Base-by-base conservation (phyloP, 2,329 filamentous ascomycete species). In the Ophiostoma montium region DNA sequence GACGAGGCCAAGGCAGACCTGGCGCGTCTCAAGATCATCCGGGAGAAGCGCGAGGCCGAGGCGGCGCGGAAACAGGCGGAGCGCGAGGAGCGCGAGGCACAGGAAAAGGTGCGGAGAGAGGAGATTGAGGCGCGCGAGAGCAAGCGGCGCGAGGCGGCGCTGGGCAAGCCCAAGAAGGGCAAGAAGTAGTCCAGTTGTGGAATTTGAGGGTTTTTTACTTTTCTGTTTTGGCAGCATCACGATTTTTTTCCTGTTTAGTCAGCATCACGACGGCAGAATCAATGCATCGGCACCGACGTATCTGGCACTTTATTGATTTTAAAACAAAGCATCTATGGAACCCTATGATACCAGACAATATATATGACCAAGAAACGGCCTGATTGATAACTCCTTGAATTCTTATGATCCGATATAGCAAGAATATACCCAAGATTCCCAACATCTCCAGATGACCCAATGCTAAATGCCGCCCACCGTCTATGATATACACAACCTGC, bases 1-100 rank as follows among this genome's bases (percentile, higher is more conserved):
- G 92, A 98, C 53, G 86, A 95, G 72, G 89, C 90, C 44, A 84
- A 86, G 63, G 82, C 86, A 5, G 92, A 98, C 66, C 62, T 96
- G 57, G 90, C 87, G 52, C 78, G 92, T 50, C 68, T 98, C 60
- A 80, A 72, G 64, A 63, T 90, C 52, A 87, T 98, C 57, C 79
- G 82, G 44, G 86, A 95, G 73, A 84, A 87, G 69, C 78, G 92
- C 55, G 89, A 86, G 60, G 82, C 82, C 18, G 90, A 94, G 60
- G 79, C 86, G 48, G 84, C 81, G 30, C 72, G 87, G 59, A 89
- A 90, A 72, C 78, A 86, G 75, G 76, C 75, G 9, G 76, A 79
- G 62, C 74, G 71, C 55, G 74, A 79, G 58, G 75, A 76, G 60
- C 67, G 59, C 43, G 75, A 78, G 2, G 73, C 68, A 13, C 65